A percentile compares a stretch with the other conserved stretches of the same genome.
phyloP scores from a whole-genome alignment of 176 grass and related monocot species.

The maize (Zea mays) region Zm-B73-REFERENCE-NAM-5.0 NC_050102.1:2030501-2031000 shows the following conservation, averaged over 20 bases:
- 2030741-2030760: conserved; percentile 83
- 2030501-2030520: conserved; percentile 56
- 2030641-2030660: conserved; percentile 61
- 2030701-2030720: conserved; percentile 66
- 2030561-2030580: conserved; percentile 73
- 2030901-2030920: conserved; percentile 89
- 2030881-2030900: conserved; percentile 97
- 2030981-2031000: conserved; percentile 14
- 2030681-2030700: conserved; percentile 95
- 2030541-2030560: conserved; percentile 41
- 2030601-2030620: conserved; percentile 83
- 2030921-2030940: conserved; percentile 95
- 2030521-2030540: conserved; percentile 51
- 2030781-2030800: conserved; percentile 50
- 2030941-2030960: conserved; percentile 90
- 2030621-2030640: conserved; percentile 78
- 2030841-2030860: conserved; percentile 91
- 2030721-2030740: conserved; percentile 76
- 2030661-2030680: conserved; percentile 73
- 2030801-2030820: conserved; percentile 88
- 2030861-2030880: conserved; percentile 91
- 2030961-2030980: conserved; percentile 18
- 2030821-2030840: conserved; percentile 62
- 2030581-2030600: conserved; percentile 66
- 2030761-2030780: conserved; percentile 49